Base-by-base conservation (phyloP, 352 stramenopile species). In the Phytopythium sindhum region DNA sequence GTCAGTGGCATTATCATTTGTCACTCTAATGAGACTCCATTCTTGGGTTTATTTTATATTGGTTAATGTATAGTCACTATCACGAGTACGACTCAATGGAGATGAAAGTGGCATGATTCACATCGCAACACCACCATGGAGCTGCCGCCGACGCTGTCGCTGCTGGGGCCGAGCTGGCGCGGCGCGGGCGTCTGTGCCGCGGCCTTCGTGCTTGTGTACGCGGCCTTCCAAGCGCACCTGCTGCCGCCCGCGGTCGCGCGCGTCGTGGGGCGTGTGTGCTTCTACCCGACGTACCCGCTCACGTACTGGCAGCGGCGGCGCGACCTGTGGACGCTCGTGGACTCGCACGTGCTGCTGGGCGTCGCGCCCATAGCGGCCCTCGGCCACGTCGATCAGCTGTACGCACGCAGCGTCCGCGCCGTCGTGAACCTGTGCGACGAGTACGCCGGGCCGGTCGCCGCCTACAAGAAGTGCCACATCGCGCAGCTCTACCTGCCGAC, bases 361-460 rank as follows among this genome's bases (percentile, higher is more conserved):
- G 95, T 90, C 15, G 95, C 91, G 41, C 93, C 93, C 12, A 96
- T 98, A 80, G 77, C 82, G 19, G 95, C 96, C 64, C 80, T 97
- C 70, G 67, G 78, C 31, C 89, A 97, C 76, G 88, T 96, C 29
- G 68, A 96, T 37, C 74, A 71, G 54, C 72, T 98, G 4, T 66
- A 91, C 53, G 77, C 89, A 35, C 76, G 83, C 60, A 77, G 90
- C 15, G 84, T 98, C 15, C 84, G 89, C 26, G 94, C 89, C 23
- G 92, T 98, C 15, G 80, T 98, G 39, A 99, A 99, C 62, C 80
- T 99, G 63, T 99, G 95, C 68, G 94, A 98, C 65, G 96, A 99
- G 75, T 99, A 98, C 68, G 50, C 62, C 3, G 96, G 96, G 0
- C 96, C 96, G 4, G 60, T 89, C 23, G 66, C 70, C 24, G 79